phyloP scores from a whole-genome alignment of 306 rosid species.

The Acacia crassicarpa region DNA sequence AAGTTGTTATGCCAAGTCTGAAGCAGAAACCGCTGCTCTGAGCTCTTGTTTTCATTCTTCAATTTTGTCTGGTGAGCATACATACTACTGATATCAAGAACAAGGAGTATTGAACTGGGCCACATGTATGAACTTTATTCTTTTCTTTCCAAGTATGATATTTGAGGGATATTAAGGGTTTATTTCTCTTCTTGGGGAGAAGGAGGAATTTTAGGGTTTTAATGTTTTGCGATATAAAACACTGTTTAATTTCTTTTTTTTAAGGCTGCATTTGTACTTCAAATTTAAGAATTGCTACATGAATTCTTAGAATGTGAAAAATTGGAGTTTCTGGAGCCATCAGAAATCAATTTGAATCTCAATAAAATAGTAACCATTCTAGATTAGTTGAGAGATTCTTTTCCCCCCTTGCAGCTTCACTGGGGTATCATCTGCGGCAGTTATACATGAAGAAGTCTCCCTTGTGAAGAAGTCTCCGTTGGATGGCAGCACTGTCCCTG shows the following conservation, averaged over 20 bases:
- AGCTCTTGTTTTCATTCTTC: slow-evolving; percentile 4
- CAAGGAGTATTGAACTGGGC: neutral
- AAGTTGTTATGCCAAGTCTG: neutral
- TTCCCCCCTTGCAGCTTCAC: slow-evolving; percentile 48
- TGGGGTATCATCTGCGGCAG: slow-evolving; percentile 39
- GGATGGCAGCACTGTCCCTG: slow-evolving; percentile 30
- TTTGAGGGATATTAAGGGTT: neutral
- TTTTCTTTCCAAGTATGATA: neutral
- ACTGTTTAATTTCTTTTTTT: neutral
- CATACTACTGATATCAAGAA: neutral
- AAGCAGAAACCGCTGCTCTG: neutral
- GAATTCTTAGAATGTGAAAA: slow-evolving; percentile 11
- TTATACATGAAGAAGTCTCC: slow-evolving; percentile 49
- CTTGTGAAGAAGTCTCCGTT: slow-evolving; percentile 60
- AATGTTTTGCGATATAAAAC: neutral
- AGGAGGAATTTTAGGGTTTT: neutral
- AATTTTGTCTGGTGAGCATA: neutral
- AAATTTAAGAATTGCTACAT: neutral
- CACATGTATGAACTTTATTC: neutral
- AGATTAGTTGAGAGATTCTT: slow-evolving; percentile 32
- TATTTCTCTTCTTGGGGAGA: neutral
- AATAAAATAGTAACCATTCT: neutral
- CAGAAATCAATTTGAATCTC: neutral
- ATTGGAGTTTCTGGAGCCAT: slow-evolving; percentile 6
- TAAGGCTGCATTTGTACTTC: neutral